Percentiles rank a stretch among this genome's conserved stretches.
Evolutionary conservation across 345 rosid species (phyloP).

Genomic region (Acer campestre): DNA sequence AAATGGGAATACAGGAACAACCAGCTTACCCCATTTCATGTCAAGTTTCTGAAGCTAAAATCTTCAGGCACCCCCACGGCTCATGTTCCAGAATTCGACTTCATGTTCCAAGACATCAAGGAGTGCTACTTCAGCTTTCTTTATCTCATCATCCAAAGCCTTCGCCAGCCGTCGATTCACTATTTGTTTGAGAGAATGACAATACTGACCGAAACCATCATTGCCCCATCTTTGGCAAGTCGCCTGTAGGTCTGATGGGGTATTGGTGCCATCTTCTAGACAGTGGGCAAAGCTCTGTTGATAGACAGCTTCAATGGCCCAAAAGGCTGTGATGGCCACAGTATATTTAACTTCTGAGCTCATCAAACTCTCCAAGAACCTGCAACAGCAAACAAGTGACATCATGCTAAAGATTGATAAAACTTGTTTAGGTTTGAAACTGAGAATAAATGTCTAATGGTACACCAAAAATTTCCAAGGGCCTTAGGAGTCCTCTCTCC

Average conservation of each 20-base stretch:
- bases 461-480: no score
- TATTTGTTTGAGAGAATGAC: conserved; percentile 51
- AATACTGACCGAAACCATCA: conserved; percentile 57
- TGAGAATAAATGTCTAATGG: no score
- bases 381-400: conserved; percentile 16
- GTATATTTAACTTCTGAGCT: conserved; percentile 55
- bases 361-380: conserved; percentile 69
- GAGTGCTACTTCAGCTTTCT: conserved; percentile 54
- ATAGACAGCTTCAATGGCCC: conserved; percentile 83
- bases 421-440: not conserved
- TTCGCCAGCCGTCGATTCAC: conserved; percentile 54
- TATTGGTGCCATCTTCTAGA: conserved; percentile 56
- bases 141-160: conserved; percentile 44
- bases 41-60: not conserved
- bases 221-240: conserved; percentile 92
- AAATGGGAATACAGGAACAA: not conserved
- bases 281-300: conserved; percentile 82
- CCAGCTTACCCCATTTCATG: not conserved
- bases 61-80: conserved; percentile 36
- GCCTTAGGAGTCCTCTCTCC: not conserved
- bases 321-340: conserved; percentile 57
- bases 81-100: conserved; percentile 81
- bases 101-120: conserved; percentile 65
- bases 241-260: conserved; percentile 50
- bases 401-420: not conserved